A percentile compares a stretch with the other conserved stretches of the same genome.
These are phyloP conservation scores for Oryza brachyantha DNA, from an alignment of 176 grass and related monocot species.

Conservation along the genomic window DNA sequence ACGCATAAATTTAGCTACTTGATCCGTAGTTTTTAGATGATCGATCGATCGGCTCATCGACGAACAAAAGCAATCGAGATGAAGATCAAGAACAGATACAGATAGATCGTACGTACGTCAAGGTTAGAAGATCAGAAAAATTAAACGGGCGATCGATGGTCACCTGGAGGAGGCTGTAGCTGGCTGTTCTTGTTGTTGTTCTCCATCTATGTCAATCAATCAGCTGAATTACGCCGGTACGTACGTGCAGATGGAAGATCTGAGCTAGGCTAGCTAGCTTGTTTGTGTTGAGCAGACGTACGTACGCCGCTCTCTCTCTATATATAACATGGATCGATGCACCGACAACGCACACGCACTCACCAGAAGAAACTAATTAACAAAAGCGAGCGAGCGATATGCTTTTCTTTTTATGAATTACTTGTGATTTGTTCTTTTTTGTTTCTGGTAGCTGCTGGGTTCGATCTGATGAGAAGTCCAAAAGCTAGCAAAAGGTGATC, in stretches of 20 bases:
- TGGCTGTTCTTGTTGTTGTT: constrained; percentile 18
- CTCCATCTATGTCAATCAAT: constrained; percentile 10
- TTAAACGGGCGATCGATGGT: neutral
- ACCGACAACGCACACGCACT: neutral
- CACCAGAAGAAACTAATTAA: neutral
- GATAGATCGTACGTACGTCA: no score
- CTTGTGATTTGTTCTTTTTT: neutral
- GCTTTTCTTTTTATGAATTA: neutral
- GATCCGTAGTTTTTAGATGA: no score
- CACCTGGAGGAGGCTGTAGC: constrained; percentile 23
- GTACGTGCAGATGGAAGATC: no score
- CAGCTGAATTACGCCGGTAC: neutral
- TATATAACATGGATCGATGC: neutral
- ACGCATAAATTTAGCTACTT: neutral
- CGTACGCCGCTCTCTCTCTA: no score
- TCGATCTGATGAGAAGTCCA: neutral
- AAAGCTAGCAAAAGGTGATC: neutral
- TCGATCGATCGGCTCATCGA: no score
- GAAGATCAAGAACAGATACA: neutral
- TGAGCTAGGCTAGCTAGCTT: neutral
- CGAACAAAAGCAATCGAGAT: neutral
- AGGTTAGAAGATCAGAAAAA: neutral
- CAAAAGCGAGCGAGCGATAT: neutral
- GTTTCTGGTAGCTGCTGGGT: neutral
- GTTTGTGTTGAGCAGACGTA: no score